A percentile compares a stretch with the other conserved stretches of the same genome.
These are phyloP conservation scores for Starmerella powellii DNA, from an alignment of 805 yeast species.

Conservation along the genomic window DNA sequence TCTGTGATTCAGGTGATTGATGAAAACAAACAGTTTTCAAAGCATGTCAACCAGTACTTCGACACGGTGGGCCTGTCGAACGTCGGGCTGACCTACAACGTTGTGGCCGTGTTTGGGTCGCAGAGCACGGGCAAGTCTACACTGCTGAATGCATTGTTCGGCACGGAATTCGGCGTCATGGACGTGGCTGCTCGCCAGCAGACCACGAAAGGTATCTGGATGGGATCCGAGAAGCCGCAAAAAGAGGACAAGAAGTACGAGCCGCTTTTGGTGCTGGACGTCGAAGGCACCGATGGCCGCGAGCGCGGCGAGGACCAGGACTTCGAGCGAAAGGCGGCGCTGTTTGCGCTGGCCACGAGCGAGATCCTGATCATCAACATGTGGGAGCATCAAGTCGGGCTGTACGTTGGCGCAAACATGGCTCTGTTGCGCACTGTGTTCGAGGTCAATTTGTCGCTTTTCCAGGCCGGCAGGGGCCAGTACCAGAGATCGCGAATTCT, in stretches of 20 bases:
- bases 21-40: conserved; percentile 45
- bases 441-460: conserved; percentile 81
- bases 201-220: conserved; percentile 79
- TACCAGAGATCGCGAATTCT: conserved; percentile 31
- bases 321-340: conserved; percentile 90
- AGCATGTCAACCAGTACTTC: conserved; percentile 28
- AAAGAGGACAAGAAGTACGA: background rate
- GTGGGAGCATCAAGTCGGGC: conserved; percentile 96
- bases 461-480: conserved; percentile 43
- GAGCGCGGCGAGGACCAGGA: conserved; percentile 98
- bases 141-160: conserved; percentile 69
- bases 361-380: conserved; percentile 83
- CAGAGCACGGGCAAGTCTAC: conserved; percentile 97
- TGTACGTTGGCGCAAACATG: conserved; percentile 97
- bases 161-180: conserved; percentile 87
- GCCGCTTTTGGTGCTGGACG: conserved; percentile 58
- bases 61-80: conserved; percentile 10
- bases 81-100: conserved; percentile 66
- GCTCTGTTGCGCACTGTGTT: conserved; percentile 88
- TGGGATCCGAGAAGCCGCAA: conserved; percentile 39
- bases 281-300: conserved; percentile 98
- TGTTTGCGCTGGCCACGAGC: conserved; percentile 84
- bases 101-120: conserved; percentile 92
- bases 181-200: conserved; percentile 71
- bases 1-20: conserved; percentile 42